Conservation (phyloP, 1,284 basidiomycete species). For the Cystobasidium pallidum region DNA sequence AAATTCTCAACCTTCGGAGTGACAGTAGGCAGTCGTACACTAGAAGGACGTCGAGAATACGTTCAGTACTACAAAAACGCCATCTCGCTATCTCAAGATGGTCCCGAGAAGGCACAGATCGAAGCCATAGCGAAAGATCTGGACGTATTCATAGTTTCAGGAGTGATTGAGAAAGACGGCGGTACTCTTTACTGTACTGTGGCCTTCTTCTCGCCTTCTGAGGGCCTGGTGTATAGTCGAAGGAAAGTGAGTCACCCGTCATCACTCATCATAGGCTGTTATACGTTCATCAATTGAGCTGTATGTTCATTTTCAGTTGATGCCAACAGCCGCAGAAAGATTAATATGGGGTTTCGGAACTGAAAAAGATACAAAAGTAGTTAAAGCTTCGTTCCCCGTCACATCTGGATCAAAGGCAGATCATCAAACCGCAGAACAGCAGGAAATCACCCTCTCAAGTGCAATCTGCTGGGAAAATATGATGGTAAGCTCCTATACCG, state of each 20-base stretch:
- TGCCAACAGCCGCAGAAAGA: constrained; percentile 71
- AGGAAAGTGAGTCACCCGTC: constrained; percentile 60
- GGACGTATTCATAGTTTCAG: constrained; percentile 68
- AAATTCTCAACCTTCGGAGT: constrained; percentile 67
- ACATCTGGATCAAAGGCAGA: constrained; percentile 18
- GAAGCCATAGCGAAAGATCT: constrained; percentile 63
- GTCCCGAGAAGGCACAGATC: constrained; percentile 61
- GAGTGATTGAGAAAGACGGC: constrained; percentile 68
- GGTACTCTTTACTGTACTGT: constrained; percentile 73
- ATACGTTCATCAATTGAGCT: too few species aligned
- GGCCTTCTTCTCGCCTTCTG: constrained; percentile 66
- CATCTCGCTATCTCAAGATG: constrained; percentile 61
- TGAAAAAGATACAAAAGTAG: constrained; percentile 56
- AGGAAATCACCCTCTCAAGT: constrained; percentile 65
- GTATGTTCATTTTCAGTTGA: constrained; percentile 58
- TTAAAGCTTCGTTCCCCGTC: constrained; percentile 54
- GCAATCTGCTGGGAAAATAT: constrained; percentile 68
- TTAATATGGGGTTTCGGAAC: constrained; percentile 66
- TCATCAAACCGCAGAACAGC: not conserved
- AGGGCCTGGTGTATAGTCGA: constrained; percentile 68
- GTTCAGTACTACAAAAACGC: constrained; percentile 64
- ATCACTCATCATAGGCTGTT: not conserved
- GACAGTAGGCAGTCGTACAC: constrained; percentile 63
- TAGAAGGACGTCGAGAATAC: constrained; percentile 67
- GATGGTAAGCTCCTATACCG: constrained; percentile 24